Evolutionary conservation across 208 protist species (phyloP).

Genomic region (Crithidia bombi): DNA sequence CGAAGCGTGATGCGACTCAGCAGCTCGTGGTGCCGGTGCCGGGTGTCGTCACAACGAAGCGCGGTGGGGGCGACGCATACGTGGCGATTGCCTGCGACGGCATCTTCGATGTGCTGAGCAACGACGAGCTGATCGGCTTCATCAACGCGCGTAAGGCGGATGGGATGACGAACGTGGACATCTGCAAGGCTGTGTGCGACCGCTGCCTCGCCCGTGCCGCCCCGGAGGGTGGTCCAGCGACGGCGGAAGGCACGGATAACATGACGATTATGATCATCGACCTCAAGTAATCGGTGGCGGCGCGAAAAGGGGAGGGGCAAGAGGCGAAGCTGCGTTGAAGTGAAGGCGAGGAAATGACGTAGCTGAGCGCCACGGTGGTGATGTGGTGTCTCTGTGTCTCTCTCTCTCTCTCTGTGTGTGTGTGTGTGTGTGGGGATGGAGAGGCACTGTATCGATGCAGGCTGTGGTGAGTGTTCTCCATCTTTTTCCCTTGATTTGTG

Average conservation of each 20-base stretch:
- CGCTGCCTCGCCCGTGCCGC: slow-evolving; percentile 66
- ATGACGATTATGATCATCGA: slow-evolving; percentile 91
- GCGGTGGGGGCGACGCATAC: slow-evolving; percentile 59
- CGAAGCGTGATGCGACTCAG: slow-evolving; percentile 38
- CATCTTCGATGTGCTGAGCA: slow-evolving; percentile 88
- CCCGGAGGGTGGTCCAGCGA: slow-evolving; percentile 39
- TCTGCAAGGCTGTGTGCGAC: slow-evolving; percentile 75
- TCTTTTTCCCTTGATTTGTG: too few relatives aligned
- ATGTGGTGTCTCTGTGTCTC: too few relatives aligned
- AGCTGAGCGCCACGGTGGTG: too few relatives aligned
- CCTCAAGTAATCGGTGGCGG: slow-evolving; percentile 35
- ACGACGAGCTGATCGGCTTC: slow-evolving; percentile 78
- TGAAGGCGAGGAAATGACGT: not conserved
- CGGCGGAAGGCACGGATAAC: slow-evolving; percentile 84
- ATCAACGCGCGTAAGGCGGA: slow-evolving; percentile 47
- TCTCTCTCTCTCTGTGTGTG: too few relatives aligned
- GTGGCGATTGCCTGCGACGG: slow-evolving; percentile 90
- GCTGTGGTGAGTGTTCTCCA: too few relatives aligned
- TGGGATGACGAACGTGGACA: slow-evolving; percentile 50
- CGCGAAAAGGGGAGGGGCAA: not conserved
- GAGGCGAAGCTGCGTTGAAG: not conserved
- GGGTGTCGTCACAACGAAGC: slow-evolving; percentile 51
- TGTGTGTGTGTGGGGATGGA: too few relatives aligned
- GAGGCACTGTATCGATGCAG: too few relatives aligned
- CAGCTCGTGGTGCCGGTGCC: slow-evolving; percentile 85